These are phyloP conservation scores for Pseudozyma sp. DNA, from an alignment of 1,284 basidiomycete genomes.

Conservation along the genomic window DNA sequence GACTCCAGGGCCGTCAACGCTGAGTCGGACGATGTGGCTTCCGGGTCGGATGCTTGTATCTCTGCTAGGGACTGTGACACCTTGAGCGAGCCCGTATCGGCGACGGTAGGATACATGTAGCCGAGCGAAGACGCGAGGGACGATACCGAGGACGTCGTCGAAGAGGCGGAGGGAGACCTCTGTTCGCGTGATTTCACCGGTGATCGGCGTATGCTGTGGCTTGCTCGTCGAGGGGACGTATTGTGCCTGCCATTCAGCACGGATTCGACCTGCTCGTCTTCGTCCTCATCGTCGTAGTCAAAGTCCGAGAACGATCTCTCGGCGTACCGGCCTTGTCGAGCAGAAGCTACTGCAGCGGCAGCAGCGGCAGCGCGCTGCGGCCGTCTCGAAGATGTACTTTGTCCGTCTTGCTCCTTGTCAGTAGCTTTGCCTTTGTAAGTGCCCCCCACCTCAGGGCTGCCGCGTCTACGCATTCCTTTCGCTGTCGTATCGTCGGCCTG, in stretches of 20 bases:
- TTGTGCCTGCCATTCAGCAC: conserved; percentile 10
- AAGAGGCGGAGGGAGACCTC: conserved; percentile 22
- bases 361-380: conserved; percentile 34
- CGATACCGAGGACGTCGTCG: conserved; percentile 8
- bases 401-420: neutral
- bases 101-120: conserved; percentile 36
- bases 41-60: conserved; percentile 29
- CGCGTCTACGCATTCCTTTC: conserved; percentile 8
- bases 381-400: conserved; percentile 8
- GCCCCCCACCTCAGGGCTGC: conserved; percentile 21
- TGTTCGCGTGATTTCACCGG: conserved; percentile 15
- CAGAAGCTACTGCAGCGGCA: conserved; percentile 23
- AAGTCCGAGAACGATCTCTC: conserved; percentile 37
- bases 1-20: neutral
- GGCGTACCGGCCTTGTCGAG: conserved; percentile 21
- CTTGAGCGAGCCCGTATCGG: conserved; percentile 34
- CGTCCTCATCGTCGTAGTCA: conserved; percentile 33
- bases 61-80: conserved; percentile 32
- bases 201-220: conserved; percentile 13
- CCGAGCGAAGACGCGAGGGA: conserved; percentile 33
- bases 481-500: neutral
- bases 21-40: conserved; percentile 15
- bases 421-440: conserved; percentile 21
- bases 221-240: neutral
- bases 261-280: conserved; percentile 30